Evolutionary conservation across 768 basidiomycete species (phyloP).

Genomic region (Amanita rimosa): DNA sequence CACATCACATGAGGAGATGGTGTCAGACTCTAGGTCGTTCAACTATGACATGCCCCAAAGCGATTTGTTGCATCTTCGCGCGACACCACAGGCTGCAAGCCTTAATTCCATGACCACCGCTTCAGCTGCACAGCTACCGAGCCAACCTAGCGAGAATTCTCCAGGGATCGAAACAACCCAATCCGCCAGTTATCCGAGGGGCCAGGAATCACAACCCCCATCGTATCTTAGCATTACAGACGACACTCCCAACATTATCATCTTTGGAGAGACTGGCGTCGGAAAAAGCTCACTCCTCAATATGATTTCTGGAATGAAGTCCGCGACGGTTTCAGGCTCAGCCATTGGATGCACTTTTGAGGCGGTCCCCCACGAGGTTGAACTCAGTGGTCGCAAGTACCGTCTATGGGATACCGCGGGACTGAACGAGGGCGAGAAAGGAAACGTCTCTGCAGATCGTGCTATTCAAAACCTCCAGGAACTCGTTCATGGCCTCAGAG

Average conservation of each 20-base stretch:
- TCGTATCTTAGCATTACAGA: background rate
- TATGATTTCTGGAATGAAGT: slow-evolving; percentile 15
- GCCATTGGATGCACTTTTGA: slow-evolving; percentile 22
- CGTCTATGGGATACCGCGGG: slow-evolving; percentile 22
- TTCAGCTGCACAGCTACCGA: background rate
- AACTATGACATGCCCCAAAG: background rate
- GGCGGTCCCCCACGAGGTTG: slow-evolving; percentile 15
- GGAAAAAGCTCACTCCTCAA: slow-evolving; percentile 24
- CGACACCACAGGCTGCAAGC: background rate
- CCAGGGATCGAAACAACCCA: background rate
- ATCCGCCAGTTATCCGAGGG: background rate
- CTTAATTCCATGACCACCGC: background rate
- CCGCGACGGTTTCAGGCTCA: slow-evolving; percentile 16
- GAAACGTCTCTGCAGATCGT: slow-evolving; percentile 17
- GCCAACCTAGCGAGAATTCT: too few relatives aligned
- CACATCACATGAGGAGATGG: background rate
- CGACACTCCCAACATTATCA: slow-evolving; percentile 5
- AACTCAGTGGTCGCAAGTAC: slow-evolving; percentile 13
- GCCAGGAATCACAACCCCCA: background rate
- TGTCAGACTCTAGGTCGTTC: background rate
- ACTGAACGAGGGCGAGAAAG: slow-evolving; percentile 20
- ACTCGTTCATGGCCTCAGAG: background rate
- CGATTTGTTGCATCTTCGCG: background rate
- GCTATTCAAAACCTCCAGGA: slow-evolving; percentile 16
- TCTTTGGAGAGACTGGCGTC: slow-evolving; percentile 8